Evolutionary conservation across 2,329 filamentous ascomycete genomes (phyloP), one percentile per base, ranked within the genome.

Genomic region (Amylocarpus encephaloides): DNA sequence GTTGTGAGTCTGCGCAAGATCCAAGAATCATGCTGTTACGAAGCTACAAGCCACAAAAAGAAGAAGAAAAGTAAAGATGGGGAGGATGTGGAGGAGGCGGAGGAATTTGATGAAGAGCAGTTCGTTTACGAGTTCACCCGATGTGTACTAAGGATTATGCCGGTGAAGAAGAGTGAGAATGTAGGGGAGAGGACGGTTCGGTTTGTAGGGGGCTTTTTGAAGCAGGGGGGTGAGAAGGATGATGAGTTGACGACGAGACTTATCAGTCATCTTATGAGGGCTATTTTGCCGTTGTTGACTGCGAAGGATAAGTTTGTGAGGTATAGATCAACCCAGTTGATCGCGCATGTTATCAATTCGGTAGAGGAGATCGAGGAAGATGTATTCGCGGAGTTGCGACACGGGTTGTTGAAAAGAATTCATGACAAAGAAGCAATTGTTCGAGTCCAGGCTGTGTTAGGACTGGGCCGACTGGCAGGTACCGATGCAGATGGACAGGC

Each of bases 341-440:
- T 95, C 47, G 86, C 90, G 1, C 88, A 95, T 66, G 83, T 96
- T 55, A 85, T 98, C 70, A 95, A 95, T 70, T 93, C 86, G 11
- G 76, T 98, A 22, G 88, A 95, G 55, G 85, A 88, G 1, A 88
- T 97, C 60, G 93, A 97, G 62, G 90, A 95, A 65, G 88, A 93
- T 43, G 71, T 96, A 10, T 98, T 95, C 66, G 83, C 90, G 60
- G 80, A 88, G 52, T 75, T 97, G 53, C 80, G 88, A 46, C 78
- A 88, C 47, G 86, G 85, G 0, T 73, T 98, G 34, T 72, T 95
- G 40, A 94, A 87, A 69, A 80, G 93, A 32, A 85, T 97, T 45
- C 83, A 89, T 58, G 93, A 98, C 70, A 97, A 96, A 69, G 93
- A 98, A 66, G 80, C 90, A 6, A 87, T 91, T 66, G 89, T 98